These are phyloP conservation scores for Pecoramyces ruminantium DNA, from an alignment of 192 early-diverging fungal species.

Conservation along the genomic window DNA sequence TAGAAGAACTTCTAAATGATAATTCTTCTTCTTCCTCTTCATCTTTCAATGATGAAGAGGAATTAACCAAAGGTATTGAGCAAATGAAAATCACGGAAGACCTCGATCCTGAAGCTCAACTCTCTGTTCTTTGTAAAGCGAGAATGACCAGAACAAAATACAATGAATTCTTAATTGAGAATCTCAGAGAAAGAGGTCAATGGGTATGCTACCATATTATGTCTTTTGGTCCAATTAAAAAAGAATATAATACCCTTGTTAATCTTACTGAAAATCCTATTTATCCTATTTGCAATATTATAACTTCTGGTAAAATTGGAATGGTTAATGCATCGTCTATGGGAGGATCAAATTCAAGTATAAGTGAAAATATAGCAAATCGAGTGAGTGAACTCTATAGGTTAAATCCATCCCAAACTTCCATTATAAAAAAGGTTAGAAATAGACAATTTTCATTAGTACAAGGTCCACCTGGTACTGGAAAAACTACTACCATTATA, in stretches of 20 bases:
- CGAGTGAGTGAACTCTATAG: constrained; percentile 16
- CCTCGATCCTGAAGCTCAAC: not conserved
- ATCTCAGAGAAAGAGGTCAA: not conserved
- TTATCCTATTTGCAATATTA: not conserved
- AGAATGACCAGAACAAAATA: not conserved
- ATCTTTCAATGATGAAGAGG: not conserved
- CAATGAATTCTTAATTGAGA: not conserved
- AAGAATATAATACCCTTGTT: not conserved
- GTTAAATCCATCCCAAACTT: constrained; percentile 83
- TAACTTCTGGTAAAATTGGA: not conserved
- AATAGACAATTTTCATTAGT: constrained; percentile 60
- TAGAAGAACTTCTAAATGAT: not conserved
- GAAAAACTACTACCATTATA: constrained; percentile 90
- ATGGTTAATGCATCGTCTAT: not conserved
- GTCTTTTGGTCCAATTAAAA: not conserved
- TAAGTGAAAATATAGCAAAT: not conserved
- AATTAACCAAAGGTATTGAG: not conserved
- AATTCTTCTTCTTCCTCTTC: not conserved
- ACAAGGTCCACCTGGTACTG: constrained; percentile 58
- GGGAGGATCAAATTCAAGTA: not conserved
- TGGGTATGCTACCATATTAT: not conserved
- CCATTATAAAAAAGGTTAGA: constrained; percentile 45
- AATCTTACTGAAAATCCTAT: not conserved
- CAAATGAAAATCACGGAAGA: not conserved
- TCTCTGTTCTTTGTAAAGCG: not conserved